These are phyloP conservation scores for Leptomonas pyrrhocoris DNA, from an alignment of 208 protist genomes.

Conservation along the genomic window DNA sequence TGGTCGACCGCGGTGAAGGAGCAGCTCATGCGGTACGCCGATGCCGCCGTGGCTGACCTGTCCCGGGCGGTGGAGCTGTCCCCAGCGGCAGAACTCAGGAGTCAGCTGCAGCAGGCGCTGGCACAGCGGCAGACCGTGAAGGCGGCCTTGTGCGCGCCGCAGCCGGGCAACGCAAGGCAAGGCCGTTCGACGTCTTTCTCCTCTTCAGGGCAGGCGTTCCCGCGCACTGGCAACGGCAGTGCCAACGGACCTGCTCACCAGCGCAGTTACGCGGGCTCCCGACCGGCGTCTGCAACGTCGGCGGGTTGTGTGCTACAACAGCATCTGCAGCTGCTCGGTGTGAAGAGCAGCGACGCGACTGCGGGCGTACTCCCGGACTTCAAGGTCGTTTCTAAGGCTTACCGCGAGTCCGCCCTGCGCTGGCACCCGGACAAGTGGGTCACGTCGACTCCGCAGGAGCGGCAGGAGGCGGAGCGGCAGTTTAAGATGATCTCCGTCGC, in stretches of 20 bases:
- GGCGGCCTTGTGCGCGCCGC: constrained; percentile 1
- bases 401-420: constrained; percentile 76
- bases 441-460: constrained; percentile 45
- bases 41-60: constrained; percentile 65
- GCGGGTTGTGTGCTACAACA: constrained; percentile 1
- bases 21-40: constrained; percentile 40
- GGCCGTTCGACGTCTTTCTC: not conserved
- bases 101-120: constrained; percentile 31
- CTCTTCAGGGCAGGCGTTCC: not conserved
- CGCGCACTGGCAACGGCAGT: not conserved
- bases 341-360: constrained; percentile 11
- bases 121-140: constrained; percentile 29
- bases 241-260: constrained; percentile 2
- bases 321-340: constrained; percentile 40
- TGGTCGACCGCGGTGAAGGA: constrained; percentile 29
- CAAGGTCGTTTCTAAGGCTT: constrained; percentile 77
- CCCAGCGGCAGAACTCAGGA: constrained; percentile 41
- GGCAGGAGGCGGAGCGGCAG: constrained; percentile 59
- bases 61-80: constrained; percentile 41
- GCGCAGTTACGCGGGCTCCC: constrained; percentile 1
- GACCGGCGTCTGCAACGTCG: not conserved
- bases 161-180: not conserved
- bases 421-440: constrained; percentile 93
- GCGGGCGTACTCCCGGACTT: constrained; percentile 30
- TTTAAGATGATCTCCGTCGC: constrained; percentile 88